phyloP scores from a whole-genome alignment of 2,329 filamentous ascomycete species.

The Lachnellula arida region DNA sequence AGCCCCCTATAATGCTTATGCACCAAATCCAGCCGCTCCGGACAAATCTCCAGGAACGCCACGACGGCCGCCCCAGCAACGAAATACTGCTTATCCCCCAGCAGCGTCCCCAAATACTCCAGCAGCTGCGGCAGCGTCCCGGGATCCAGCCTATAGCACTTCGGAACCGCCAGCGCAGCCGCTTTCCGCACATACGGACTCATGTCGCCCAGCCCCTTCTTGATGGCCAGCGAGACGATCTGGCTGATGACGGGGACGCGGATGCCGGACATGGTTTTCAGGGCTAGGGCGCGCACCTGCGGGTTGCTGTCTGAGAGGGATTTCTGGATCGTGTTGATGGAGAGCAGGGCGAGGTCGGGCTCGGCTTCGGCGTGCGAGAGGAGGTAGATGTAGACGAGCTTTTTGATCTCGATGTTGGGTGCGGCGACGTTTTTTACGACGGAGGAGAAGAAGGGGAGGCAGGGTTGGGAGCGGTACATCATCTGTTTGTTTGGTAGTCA shows the following conservation, averaged over 20 bases:
- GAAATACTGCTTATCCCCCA: slow-evolving; percentile 92
- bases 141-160: slow-evolving; percentile 89
- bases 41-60: slow-evolving; percentile 85
- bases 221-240: slow-evolving; percentile 93
- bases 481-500: slow-evolving; percentile 52
- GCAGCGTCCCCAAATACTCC: slow-evolving; percentile 71
- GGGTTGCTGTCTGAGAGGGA: slow-evolving; percentile 90
- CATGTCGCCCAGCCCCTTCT: slow-evolving; percentile 90
- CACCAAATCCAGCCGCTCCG: slow-evolving; percentile 79
- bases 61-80: slow-evolving; percentile 92
- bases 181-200: slow-evolving; percentile 89
- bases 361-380: slow-evolving; percentile 95
- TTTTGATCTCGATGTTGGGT: slow-evolving; percentile 91
- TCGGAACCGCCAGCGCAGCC: slow-evolving; percentile 88
- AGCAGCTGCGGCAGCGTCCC: slow-evolving; percentile 78
- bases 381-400: slow-evolving; percentile 97
- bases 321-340: slow-evolving; percentile 98
- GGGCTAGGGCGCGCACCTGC: slow-evolving; percentile 82
- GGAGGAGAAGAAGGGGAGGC: slow-evolving; percentile 90
- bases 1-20: slow-evolving; percentile 84
- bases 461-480: slow-evolving; percentile 90
- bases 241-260: slow-evolving; percentile 97
- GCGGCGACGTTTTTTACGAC: slow-evolving; percentile 98
- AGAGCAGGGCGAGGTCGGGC: slow-evolving; percentile 88
- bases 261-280: slow-evolving; percentile 96